Evolutionary conservation across 78 protist genomes (phyloP).

Genomic region (Creolimax fragrantissima): DNA sequence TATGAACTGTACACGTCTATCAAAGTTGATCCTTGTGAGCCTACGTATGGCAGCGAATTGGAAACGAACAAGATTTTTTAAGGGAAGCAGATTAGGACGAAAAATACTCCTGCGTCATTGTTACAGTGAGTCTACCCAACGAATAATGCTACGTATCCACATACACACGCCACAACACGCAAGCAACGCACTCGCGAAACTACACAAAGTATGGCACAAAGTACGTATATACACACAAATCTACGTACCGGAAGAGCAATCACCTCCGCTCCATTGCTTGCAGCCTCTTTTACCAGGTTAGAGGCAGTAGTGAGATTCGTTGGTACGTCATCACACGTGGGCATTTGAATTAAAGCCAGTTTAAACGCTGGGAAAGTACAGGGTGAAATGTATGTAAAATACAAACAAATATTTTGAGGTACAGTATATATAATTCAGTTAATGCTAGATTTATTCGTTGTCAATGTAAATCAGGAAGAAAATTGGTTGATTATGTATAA

Average conservation of each 20-base stretch:
- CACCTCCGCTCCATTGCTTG: slow-evolving; percentile 67
- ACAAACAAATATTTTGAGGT: background rate
- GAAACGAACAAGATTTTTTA: no score
- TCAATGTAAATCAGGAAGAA: background rate
- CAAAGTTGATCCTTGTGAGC: background rate
- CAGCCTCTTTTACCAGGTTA: slow-evolving; percentile 58
- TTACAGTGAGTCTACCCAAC: no score
- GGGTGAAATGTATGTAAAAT: background rate
- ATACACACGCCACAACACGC: background rate
- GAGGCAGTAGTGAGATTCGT: slow-evolving; percentile 63
- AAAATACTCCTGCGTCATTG: no score
- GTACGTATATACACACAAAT: background rate
- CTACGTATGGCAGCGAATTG: background rate
- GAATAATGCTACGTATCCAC: background rate
- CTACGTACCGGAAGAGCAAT: slow-evolving; percentile 67
- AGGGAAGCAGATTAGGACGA: no score
- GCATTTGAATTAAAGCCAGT: slow-evolving; percentile 67
- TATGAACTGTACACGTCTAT: background rate
- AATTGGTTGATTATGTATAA: background rate
- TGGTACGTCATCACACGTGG: slow-evolving; percentile 51
- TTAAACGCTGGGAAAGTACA: slow-evolving; percentile 24
- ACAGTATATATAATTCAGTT: background rate
- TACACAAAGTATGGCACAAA: background rate
- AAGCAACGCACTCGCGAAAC: background rate
- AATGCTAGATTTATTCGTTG: background rate